These are phyloP conservation scores for Xylaria arbuscula DNA, from an alignment of 2,329 filamentous ascomycete species.

Conservation along the genomic window DNA sequence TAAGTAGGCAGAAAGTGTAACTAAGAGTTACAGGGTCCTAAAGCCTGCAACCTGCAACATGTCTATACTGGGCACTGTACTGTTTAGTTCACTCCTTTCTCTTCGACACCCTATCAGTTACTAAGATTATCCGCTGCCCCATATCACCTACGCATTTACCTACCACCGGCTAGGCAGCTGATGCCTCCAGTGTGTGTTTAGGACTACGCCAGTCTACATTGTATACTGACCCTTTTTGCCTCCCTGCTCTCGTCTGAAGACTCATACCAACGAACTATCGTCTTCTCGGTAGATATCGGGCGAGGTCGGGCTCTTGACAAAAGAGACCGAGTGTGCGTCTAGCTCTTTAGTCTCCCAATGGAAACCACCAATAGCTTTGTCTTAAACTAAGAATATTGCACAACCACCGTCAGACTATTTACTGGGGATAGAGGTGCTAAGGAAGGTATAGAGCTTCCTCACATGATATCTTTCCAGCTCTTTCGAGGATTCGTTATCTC, in stretches of 20 bases:
- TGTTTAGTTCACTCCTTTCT: conserved; percentile 34
- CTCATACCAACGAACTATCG: conserved; percentile 32
- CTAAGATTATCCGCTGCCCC: conserved; percentile 17
- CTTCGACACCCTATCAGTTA: conserved; percentile 37
- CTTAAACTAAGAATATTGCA: conserved; percentile 49
- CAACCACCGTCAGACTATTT: conserved; percentile 43
- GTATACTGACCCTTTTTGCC: conserved; percentile 2
- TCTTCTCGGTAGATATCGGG: conserved; percentile 10
- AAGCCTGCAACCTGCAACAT: not conserved
- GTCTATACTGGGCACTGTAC: conserved; percentile 19
- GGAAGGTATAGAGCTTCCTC: conserved; percentile 46
- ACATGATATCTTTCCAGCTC: conserved; percentile 40
- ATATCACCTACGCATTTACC: conserved; percentile 26
- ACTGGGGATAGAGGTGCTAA: conserved; percentile 37
- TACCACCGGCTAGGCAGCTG: conserved; percentile 18
- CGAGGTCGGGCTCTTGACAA: conserved; percentile 34
- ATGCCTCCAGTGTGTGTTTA: conserved; percentile 39
- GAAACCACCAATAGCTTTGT: conserved; percentile 48
- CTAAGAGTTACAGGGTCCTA: conserved; percentile 12
- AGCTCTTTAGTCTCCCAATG: conserved; percentile 42
- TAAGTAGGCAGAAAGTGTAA: conserved; percentile 31
- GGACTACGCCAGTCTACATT: conserved; percentile 45
- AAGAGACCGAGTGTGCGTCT: conserved; percentile 45
- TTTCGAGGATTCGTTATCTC: conserved; percentile 43
- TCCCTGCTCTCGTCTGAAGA: conserved; percentile 39